phyloP scores from a whole-genome alignment of 1,284 basidiomycete genomes.

The Entoloma clypeatum region DNA sequence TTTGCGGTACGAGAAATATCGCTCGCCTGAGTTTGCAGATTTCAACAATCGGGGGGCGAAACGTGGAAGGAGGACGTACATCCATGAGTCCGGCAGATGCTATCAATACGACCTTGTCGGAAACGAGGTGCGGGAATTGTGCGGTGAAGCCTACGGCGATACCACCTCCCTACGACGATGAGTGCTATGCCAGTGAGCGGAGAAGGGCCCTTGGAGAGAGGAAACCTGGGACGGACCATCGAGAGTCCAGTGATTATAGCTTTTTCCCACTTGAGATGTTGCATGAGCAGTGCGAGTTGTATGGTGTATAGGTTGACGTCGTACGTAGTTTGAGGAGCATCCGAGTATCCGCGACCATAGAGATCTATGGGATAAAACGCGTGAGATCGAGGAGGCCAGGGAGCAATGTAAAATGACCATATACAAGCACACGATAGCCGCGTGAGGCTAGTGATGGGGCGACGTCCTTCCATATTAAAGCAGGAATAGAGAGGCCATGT shows the following conservation, averaged over 20 bases:
- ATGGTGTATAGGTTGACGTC: constrained; percentile 60
- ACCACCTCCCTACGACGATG: constrained; percentile 54
- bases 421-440: constrained; percentile 73
- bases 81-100: constrained; percentile 67
- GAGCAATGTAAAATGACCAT: constrained; percentile 40
- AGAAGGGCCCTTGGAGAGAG: too few relatives aligned
- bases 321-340: constrained; percentile 66
- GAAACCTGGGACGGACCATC: constrained; percentile 46
- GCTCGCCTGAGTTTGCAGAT: constrained; percentile 41
- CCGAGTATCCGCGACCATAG: constrained; percentile 77
- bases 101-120: constrained; percentile 58
- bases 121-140: constrained; percentile 66
- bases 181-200: constrained; percentile 3
- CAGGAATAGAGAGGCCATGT: constrained; percentile 72
- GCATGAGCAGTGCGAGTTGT: constrained; percentile 77
- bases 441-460: constrained; percentile 55
- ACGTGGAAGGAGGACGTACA: constrained; percentile 35
- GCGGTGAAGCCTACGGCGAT: constrained; percentile 66
- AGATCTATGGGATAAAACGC: constrained; percentile 49
- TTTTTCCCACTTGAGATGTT: constrained; percentile 67
- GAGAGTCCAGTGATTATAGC: constrained; percentile 65
- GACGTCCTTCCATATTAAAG: constrained; percentile 71
- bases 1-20: constrained; percentile 69
- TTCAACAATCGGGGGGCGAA: too few relatives aligned
- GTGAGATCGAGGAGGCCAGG: constrained; percentile 30